These are phyloP conservation scores for Corymbia citriodora DNA, from an alignment of 441 rosid species.

Conservation along the genomic window DNA sequence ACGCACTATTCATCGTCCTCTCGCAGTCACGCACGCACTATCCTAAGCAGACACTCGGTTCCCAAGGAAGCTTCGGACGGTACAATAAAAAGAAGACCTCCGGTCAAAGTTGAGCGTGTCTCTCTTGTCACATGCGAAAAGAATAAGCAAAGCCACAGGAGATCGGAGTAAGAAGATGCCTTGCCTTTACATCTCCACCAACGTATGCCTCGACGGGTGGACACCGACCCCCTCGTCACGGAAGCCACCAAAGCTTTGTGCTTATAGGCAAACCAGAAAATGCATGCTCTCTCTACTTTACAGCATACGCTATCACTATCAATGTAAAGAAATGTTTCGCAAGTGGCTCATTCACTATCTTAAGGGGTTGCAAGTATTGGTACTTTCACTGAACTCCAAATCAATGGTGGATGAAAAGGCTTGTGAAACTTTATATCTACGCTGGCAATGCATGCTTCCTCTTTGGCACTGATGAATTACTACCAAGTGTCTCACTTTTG, in stretches of 20 bases:
- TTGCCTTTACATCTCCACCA: constrained; percentile 48
- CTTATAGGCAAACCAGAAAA: constrained; percentile 24
- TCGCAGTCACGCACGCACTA: not conserved
- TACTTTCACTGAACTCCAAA: not conserved
- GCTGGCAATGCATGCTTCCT: not conserved
- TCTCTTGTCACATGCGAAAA: not conserved
- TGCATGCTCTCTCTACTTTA: not conserved
- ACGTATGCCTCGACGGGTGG: constrained; percentile 28
- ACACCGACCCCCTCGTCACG: constrained; percentile 25
- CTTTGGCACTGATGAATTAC: not conserved
- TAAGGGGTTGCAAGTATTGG: not conserved
- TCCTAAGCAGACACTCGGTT: not conserved
- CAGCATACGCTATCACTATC: not conserved
- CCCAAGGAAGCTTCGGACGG: not conserved
- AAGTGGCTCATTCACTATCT: not conserved
- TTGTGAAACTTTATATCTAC: not conserved
- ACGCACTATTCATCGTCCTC: not conserved
- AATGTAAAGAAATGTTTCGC: not conserved
- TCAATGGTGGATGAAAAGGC: not conserved
- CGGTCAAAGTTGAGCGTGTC: not conserved
- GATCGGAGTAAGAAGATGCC: constrained; percentile 17
- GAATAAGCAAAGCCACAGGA: not conserved
- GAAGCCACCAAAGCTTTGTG: constrained; percentile 32
- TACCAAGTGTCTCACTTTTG: not conserved
- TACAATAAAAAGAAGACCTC: not conserved